Percentiles rank a stretch among this genome's conserved stretches.
phyloP scores from a whole-genome alignment of 1,139 yeast genomes.

The Hyphopichia khmerensis region DNA sequence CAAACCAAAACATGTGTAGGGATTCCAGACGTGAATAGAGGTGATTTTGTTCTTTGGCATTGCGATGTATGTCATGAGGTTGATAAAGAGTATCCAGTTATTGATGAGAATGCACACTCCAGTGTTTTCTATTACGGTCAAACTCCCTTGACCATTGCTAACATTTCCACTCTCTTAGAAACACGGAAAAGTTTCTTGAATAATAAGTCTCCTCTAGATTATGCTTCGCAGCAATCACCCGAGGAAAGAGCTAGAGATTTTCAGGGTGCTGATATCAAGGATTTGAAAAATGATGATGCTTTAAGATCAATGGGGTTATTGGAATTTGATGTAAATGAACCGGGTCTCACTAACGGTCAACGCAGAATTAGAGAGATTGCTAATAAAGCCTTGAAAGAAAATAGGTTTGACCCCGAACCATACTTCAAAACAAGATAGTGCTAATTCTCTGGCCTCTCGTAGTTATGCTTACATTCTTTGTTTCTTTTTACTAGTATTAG shows the following conservation, averaged over 20 bases:
- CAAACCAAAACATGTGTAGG: conserved; percentile 23
- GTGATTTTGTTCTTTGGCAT: conserved; percentile 53
- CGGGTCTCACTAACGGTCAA: conserved; percentile 20
- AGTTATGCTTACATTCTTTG: no score
- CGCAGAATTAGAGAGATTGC: conserved; percentile 17
- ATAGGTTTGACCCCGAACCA: conserved; percentile 1
- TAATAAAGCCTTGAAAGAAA: conserved; percentile 8
- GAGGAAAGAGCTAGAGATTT: conserved; percentile 8
- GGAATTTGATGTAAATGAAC: conserved; percentile 16
- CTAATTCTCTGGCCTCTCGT: no score
- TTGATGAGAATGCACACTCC: conserved; percentile 33
- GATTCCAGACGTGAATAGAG: conserved; percentile 34
- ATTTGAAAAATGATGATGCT: conserved; percentile 20
- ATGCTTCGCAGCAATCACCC: conserved; percentile 13
- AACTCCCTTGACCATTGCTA: conserved; percentile 7
- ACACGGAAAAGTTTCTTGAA: conserved; percentile 12
- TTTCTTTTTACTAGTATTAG: no score
- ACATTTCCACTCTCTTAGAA: conserved; percentile 14
- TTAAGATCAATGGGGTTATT: conserved; percentile 22
- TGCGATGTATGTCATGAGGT: conserved; percentile 49
- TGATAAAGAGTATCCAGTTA: conserved; percentile 30
- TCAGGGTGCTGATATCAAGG: conserved; percentile 15
- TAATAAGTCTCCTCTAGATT: conserved; percentile 16
- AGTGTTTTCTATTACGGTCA: conserved; percentile 26
- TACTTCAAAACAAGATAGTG: not conserved